These are phyloP conservation scores for Parathielavia appendiculata DNA, from an alignment of 495 filamentous ascomycete genomes.

Conservation along the genomic window DNA sequence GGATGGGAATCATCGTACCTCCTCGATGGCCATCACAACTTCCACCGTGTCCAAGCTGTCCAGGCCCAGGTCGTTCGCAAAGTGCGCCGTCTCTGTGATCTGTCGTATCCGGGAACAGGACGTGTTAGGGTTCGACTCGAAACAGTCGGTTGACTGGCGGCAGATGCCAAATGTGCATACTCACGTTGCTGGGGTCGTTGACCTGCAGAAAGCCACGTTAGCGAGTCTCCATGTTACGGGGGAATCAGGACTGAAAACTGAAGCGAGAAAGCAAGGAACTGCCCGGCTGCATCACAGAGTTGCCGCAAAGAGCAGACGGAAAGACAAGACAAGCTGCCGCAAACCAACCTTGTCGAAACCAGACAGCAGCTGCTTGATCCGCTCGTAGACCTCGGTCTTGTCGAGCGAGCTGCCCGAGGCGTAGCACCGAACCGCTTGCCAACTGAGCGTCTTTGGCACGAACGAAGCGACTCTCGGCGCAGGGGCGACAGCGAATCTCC, in stretches of 20 bases:
- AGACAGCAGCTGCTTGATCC: constrained; percentile 86
- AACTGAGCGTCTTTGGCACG: constrained; percentile 47
- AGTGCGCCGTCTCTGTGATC: constrained; percentile 79
- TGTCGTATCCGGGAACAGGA: constrained; percentile 35
- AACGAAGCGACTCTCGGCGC: constrained; percentile 34
- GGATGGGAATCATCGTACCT: constrained; percentile 55
- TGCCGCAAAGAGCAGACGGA: too few species aligned
- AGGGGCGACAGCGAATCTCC: constrained; percentile 47
- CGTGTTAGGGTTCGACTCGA: constrained; percentile 12
- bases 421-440: constrained; percentile 71
- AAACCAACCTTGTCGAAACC: constrained; percentile 92
- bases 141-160: background rate
- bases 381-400: constrained; percentile 80
- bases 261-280: background rate
- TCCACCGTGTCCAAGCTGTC: constrained; percentile 98
- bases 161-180: constrained; percentile 21
- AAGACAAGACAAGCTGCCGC: background rate
- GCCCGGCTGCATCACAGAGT: too few species aligned
- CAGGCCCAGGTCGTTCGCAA: constrained; percentile 90
- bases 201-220: constrained; percentile 46
- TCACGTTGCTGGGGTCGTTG: constrained; percentile 70
- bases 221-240: background rate
- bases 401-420: constrained; percentile 71
- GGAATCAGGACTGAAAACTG: background rate
- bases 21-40: constrained; percentile 99